Percentiles rank a stretch among this genome's conserved stretches.
These are phyloP conservation scores for Calonectria fujianensis DNA, from an alignment of 2,329 filamentous ascomycete genomes.

Conservation along the genomic window DNA sequence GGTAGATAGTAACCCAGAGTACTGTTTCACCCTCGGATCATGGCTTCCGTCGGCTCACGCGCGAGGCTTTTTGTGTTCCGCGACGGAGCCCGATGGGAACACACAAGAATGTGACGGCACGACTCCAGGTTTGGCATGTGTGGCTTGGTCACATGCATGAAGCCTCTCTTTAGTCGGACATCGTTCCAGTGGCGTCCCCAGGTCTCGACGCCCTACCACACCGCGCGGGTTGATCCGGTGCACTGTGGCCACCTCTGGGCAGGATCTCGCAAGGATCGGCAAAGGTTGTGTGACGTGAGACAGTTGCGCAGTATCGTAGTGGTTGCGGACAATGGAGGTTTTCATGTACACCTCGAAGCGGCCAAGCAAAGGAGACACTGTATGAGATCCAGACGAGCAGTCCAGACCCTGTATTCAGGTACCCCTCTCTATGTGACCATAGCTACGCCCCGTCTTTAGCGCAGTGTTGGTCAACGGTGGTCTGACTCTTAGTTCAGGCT, in stretches of 20 bases:
- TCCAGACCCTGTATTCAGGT: background rate
- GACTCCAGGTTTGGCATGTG: constrained; percentile 2
- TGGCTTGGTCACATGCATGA: constrained; percentile 19
- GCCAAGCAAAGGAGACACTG: background rate
- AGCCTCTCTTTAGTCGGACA: background rate
- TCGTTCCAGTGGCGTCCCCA: constrained; percentile 17
- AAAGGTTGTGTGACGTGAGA: constrained; percentile 2
- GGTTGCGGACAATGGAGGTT: background rate
- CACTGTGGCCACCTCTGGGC: constrained; percentile 24
- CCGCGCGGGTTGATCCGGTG: constrained; percentile 45
- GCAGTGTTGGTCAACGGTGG: background rate
- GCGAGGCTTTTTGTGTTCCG: constrained; percentile 11
- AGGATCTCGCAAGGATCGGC: constrained; percentile 38
- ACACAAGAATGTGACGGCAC: constrained; percentile 19
- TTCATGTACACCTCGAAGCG: background rate
- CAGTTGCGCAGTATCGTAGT: background rate
- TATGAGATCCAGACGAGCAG: background rate
- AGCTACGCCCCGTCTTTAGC: background rate
- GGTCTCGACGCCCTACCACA: constrained; percentile 36
- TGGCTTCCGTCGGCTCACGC: background rate
- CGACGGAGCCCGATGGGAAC: constrained; percentile 5
- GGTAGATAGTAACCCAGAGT: constrained; percentile 11
- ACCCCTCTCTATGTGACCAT: background rate
- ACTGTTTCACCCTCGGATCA: constrained; percentile 16
- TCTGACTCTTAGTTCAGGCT: background rate